Evolutionary conservation across 306 rosid genomes (phyloP), one percentile per base, ranked within the genome.

Genomic region (Fragaria vesca): DNA sequence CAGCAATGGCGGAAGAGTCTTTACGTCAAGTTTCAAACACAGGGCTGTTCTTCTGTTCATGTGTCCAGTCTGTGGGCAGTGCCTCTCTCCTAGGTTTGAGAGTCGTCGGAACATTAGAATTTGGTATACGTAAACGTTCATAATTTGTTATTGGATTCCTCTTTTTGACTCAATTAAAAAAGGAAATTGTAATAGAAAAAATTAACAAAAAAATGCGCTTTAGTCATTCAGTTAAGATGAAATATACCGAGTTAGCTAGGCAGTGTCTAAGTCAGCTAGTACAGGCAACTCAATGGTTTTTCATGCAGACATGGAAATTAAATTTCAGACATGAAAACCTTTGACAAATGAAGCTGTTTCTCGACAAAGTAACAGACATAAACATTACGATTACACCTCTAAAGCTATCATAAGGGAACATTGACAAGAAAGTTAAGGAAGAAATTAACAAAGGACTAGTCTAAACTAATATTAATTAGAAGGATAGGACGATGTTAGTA

Each of bases 331-430:
- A 81, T 76, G 79, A 78, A 75, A 80, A 55, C 60, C 76, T 77
- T 81, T 82, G 78, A 69, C 67, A 80, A 58, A 84, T 73, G 72
- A 83, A 79, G 69, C 61, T 78, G 88, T 80, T 75, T 78, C 80
- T 21, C 76, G 73, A 73, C 81, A 67, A 71, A 68, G 78, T 71
- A 79, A 66, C 48, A 63, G 67, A 80, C 92, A 88, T 60, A 75
- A 78, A 72, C 88, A 74, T 58, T 43, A 63, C 52, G 78, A 81
- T 81, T 85, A 83, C 73, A 66, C 67, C 69, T 54, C 57, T 42
- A 61, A 28, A 80, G 63, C 40, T 18, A 66, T 69, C 69, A 66
- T 40, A 40, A 8, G 61, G 76, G 62, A 61, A 74, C 83, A 71
- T 15, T 51, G 83, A 85, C 67, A 70, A 69, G 82, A 83, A 81